Evolutionary conservation across 2,329 filamentous ascomycete genomes (phyloP).

Genomic region (Cadophora gregata): DNA sequence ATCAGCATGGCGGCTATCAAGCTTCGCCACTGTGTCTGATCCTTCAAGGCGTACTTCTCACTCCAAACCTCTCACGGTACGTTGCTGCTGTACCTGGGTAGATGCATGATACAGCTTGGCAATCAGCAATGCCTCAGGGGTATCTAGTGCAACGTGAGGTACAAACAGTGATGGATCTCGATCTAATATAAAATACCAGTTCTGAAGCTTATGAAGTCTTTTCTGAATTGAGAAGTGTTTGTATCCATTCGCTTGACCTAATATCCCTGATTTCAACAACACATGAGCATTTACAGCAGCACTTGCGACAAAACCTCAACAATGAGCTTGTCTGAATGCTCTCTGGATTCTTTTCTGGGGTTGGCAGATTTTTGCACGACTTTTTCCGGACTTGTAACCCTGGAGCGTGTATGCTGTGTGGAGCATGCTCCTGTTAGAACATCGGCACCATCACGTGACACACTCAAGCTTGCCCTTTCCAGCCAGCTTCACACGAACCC

Average conservation of each 20-base stretch:
- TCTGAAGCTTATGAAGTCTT: neutral
- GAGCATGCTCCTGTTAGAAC: conserved; percentile 23
- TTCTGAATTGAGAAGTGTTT: neutral
- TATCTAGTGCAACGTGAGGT: neutral
- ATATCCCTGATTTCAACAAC: neutral
- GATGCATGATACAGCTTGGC: conserved; percentile 9
- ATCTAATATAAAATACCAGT: neutral
- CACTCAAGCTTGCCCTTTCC: neutral
- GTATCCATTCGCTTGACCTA: neutral
- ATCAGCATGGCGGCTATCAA: neutral
- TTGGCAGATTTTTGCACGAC: conserved; percentile 24
- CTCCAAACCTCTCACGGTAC: neutral
- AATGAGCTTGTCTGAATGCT: conserved; percentile 25
- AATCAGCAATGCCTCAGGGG: conserved; percentile 12
- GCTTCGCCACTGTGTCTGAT: conserved; percentile 15
- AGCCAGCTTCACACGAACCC: no score
- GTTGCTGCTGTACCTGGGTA: neutral
- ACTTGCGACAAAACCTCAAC: neutral
- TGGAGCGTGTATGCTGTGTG: conserved; percentile 23
- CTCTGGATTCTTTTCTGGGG: conserved; percentile 18
- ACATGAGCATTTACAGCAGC: neutral
- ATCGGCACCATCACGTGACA: conserved; percentile 14
- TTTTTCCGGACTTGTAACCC: conserved; percentile 27
- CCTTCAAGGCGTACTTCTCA: neutral
- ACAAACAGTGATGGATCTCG: neutral